phyloP scores from a whole-genome alignment of 106 monocot genomes.

The Acorus calamus region DNA sequence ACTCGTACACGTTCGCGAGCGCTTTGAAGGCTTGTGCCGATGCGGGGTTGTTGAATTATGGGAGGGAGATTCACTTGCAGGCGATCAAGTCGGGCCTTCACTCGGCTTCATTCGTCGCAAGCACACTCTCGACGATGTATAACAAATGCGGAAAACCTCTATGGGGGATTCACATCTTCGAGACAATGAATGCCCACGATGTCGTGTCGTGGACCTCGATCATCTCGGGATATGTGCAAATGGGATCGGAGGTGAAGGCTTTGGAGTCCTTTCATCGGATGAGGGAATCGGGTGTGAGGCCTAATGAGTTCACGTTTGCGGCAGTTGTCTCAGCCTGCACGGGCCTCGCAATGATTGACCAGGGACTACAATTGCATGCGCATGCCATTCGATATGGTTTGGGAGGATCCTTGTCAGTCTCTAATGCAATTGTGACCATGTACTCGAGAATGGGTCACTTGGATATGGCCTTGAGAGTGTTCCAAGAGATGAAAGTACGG shows the following conservation, averaged over 20 bases:
- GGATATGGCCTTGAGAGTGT: slow-evolving; percentile 25
- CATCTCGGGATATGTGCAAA: slow-evolving; percentile 44
- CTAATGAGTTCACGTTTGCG: slow-evolving; percentile 70
- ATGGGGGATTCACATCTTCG: slow-evolving; percentile 11
- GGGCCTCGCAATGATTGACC: slow-evolving; percentile 6
- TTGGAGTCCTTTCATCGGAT: slow-evolving; percentile 37
- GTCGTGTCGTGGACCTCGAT: slow-evolving; percentile 71
- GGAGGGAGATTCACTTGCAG: too few relatives aligned
- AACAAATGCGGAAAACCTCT: too few relatives aligned
- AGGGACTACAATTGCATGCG: slow-evolving; percentile 69
- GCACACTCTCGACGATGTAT: too few relatives aligned
- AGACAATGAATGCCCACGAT: slow-evolving; percentile 33
- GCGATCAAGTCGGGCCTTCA: too few relatives aligned
- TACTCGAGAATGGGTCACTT: slow-evolving; percentile 43
- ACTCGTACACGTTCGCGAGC: too few relatives aligned
- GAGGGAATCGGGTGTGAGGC: slow-evolving; percentile 15
- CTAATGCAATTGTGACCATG: slow-evolving; percentile 62
- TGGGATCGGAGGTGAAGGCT: slow-evolving; percentile 34
- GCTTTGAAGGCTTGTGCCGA: too few relatives aligned
- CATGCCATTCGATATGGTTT: slow-evolving; percentile 25
- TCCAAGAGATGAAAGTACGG: slow-evolving; percentile 28
- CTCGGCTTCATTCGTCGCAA: too few relatives aligned
- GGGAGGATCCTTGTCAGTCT: slow-evolving; percentile 21
- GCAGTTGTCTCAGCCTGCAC: slow-evolving; percentile 48
- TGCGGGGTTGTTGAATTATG: too few relatives aligned